phyloP scores from a whole-genome alignment of 495 filamentous ascomycete species.

The Beverwykella pulmonaria region DNA sequence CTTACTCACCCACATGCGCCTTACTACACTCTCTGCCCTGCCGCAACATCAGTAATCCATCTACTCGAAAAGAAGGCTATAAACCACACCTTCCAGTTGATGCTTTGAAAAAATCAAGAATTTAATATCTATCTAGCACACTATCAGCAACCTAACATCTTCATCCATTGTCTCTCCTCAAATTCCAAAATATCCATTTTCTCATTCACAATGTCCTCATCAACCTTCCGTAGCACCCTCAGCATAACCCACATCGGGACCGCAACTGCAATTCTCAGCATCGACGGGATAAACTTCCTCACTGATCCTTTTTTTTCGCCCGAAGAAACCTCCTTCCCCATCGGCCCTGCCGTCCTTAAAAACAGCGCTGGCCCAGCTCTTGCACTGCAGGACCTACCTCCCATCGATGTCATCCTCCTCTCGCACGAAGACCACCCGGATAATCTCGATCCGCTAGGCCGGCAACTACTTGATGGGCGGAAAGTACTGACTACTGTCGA shows the following conservation, averaged over 20 bases:
- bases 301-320: slow-evolving; percentile 60
- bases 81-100: too few species aligned
- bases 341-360: slow-evolving; percentile 42
- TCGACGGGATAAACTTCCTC: slow-evolving; percentile 53
- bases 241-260: slow-evolving; percentile 55
- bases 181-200: too few species aligned
- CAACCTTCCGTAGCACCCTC: neutral
- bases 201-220: slow-evolving; percentile 4
- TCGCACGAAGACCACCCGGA: slow-evolving; percentile 61
- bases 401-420: slow-evolving; percentile 56
- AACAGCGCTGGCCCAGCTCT: slow-evolving; percentile 47
- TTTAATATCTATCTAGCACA: too few species aligned
- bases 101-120: too few species aligned
- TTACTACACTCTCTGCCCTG: too few species aligned
- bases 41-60: too few species aligned
- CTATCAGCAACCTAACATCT: too few species aligned
- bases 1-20: too few species aligned
- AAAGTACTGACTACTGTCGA: slow-evolving; percentile 56
- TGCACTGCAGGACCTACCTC: slow-evolving; percentile 48
- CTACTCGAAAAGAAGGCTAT: too few species aligned
- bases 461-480: slow-evolving; percentile 52
- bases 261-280: slow-evolving; percentile 54
- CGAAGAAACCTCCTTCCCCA: slow-evolving; percentile 47
- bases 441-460: slow-evolving; percentile 51
- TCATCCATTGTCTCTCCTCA: too few species aligned